These are phyloP conservation scores for Leccinum subtestaceum DNA, from an alignment of 768 basidiomycete species.

Conservation along the genomic window DNA sequence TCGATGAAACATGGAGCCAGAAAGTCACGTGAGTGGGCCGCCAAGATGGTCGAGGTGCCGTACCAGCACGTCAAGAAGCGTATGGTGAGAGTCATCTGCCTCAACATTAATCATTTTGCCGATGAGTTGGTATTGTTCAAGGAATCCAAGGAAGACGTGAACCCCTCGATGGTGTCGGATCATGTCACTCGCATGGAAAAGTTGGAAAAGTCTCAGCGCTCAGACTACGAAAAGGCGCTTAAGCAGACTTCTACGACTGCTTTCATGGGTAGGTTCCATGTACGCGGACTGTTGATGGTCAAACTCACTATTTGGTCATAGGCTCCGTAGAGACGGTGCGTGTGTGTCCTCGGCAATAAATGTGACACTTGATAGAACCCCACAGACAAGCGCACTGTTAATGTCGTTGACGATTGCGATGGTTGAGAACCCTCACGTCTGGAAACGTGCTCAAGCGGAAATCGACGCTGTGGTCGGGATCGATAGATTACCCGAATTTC, in stretches of 20 bases:
- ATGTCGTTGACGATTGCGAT: slow-evolving; percentile 11
- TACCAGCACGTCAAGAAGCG: slow-evolving; percentile 13
- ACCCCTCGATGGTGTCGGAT: slow-evolving; percentile 15
- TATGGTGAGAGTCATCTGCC: slow-evolving; percentile 1
- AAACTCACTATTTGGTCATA: not conserved
- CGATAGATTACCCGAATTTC: slow-evolving; percentile 10
- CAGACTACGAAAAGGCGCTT: slow-evolving; percentile 15
- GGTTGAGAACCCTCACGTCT: slow-evolving; percentile 10
- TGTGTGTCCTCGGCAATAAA: not conserved
- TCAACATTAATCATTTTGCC: not conserved
- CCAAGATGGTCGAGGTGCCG: slow-evolving; percentile 13
- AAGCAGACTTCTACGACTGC: slow-evolving; percentile 16
- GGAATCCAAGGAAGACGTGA: slow-evolving; percentile 6
- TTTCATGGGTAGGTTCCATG: slow-evolving; percentile 10
- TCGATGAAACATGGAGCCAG: slow-evolving; percentile 14
- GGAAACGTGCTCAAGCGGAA: slow-evolving; percentile 10
- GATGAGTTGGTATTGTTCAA: not conserved
- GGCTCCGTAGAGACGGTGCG: slow-evolving; percentile 15
- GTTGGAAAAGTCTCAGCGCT: slow-evolving; percentile 1
- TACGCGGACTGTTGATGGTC: too few species aligned
- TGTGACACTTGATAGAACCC: not conserved
- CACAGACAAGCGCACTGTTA: slow-evolving; percentile 1
- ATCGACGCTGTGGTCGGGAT: slow-evolving; percentile 10
- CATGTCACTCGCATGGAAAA: slow-evolving; percentile 12
- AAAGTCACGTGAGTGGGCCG: slow-evolving; percentile 4